Conservation (phyloP, 305 asterid genomes). For the Petunia hybrid region DNA sequence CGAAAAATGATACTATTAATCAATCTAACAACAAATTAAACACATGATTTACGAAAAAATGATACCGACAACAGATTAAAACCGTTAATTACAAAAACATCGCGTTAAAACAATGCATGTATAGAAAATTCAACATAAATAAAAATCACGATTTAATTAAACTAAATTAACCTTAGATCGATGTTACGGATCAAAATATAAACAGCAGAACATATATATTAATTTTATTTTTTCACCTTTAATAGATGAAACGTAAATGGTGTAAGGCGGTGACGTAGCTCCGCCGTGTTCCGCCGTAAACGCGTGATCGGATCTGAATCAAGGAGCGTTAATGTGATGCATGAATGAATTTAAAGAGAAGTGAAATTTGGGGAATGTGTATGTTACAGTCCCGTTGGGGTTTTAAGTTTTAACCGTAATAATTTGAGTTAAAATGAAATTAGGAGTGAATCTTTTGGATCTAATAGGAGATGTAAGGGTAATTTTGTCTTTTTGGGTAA, state of each 20-base stretch:
- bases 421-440: conserved; percentile 5
- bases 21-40: neutral
- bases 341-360: conserved; percentile 9
- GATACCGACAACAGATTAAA: neutral
- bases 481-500: neutral
- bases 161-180: conserved; percentile 4
- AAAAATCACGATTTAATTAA: conserved; percentile 5
- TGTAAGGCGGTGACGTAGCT: neutral
- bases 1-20: too few species aligned
- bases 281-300: conserved; percentile 20
- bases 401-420: conserved; percentile 29
- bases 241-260: conserved; percentile 11
- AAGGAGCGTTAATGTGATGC: neutral
- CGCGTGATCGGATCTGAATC: conserved; percentile 20
- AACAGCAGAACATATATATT: neutral
- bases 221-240: neutral
- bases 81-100: neutral
- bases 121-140: neutral
- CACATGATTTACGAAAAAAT: neutral
- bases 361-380: conserved; percentile 14
- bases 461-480: conserved; percentile 9
- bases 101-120: conserved; percentile 6
- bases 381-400: neutral
- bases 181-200: neutral
- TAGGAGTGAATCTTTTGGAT: neutral